Evolutionary conservation across 192 early-diverging fungal genomes (phyloP), one percentile per base, ranked within the genome.

Genomic region (Dissophora ornata): DNA sequence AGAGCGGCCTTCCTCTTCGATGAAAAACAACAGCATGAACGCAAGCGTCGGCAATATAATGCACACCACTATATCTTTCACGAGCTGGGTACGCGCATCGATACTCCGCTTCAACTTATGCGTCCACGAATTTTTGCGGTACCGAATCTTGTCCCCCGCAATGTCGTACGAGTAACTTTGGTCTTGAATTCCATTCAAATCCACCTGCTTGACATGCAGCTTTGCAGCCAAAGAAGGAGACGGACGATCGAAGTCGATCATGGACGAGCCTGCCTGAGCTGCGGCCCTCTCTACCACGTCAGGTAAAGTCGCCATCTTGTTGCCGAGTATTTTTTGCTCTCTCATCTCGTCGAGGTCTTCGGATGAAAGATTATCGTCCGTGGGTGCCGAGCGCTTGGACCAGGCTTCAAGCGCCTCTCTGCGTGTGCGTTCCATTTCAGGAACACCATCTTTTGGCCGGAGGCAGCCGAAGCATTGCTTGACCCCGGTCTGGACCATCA

Each of bases 111-210:
- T 59, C 26, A 53, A 6, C 22, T 54, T 59, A 19, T 54, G 36
- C 18, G 18, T 36, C 67, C 57, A 69, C 24, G 57, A 46, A 32
- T 69, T 32, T 13, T 25, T 58, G 11, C 29, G 21, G 33, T 60
- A 69, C 4, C 36, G 29, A 26, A 61, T 69, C 2, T 45, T 48
- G 13, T 44, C 6, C 12, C 58, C 58, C 9, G 49, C 44, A 25
- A 69, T 60, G 24, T 69, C 67, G 50, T 61, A 69, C 16, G 48
- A 50, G 28, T 52, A 61, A 13, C 22, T 33, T 18, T 45, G 49
- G 11, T 69, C 57, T 30, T 40, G 22, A 21, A 34, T 57, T 9
- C 41, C 48, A 21, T 45, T 59, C n/a, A 69, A 6, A 24, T 69
- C 67, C 12, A 58, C 19, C 22, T 26, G 48, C 1, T 41, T 13